Conservation (phyloP, 129 eudicot genomes). For the Pseudognaphalium luteoalbum region DNA sequence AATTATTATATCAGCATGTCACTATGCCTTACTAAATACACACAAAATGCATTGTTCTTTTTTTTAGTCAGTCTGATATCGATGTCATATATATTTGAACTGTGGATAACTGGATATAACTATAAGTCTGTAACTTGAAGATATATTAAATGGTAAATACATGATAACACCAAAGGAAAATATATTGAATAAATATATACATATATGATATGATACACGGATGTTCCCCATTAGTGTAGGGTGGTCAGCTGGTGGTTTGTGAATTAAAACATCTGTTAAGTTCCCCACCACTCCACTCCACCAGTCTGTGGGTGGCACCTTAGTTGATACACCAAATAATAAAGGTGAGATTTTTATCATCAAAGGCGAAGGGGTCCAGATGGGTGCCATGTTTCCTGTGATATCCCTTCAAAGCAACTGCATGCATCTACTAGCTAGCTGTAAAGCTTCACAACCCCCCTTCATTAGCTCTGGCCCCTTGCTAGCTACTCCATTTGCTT, state of each 20-base stretch:
- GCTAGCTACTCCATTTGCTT: constrained; percentile 26
- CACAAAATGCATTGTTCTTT: too few species aligned
- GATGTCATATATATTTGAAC: too few species aligned
- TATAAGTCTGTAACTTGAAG: too few species aligned
- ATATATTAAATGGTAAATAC: too few species aligned
- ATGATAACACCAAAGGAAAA: too few species aligned
- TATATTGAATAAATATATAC: too few species aligned
- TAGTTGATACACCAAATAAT: constrained; percentile 24
- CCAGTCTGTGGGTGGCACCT: constrained; percentile 23
- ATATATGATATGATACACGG: neutral
- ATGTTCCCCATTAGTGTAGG: neutral
- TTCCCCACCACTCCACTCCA: constrained; percentile 9
- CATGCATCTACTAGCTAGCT: constrained; percentile 45
- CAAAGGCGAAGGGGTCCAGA: constrained; percentile 33
- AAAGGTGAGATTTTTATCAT: constrained; percentile 21
- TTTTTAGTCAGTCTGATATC: too few species aligned
- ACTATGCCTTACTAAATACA: too few species aligned
- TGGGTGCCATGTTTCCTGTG: constrained; percentile 36
- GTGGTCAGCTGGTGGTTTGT: constrained; percentile 11
- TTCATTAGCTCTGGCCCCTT: constrained; percentile 30
- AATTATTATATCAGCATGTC: too few species aligned
- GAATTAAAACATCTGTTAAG: neutral
- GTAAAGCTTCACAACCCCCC: constrained; percentile 41
- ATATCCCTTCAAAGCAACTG: constrained; percentile 51
- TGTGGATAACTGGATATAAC: too few species aligned